Evolutionary conservation across 805 yeast genomes (phyloP).

Genomic region (Schwanniomyces pseudopolymorphus): DNA sequence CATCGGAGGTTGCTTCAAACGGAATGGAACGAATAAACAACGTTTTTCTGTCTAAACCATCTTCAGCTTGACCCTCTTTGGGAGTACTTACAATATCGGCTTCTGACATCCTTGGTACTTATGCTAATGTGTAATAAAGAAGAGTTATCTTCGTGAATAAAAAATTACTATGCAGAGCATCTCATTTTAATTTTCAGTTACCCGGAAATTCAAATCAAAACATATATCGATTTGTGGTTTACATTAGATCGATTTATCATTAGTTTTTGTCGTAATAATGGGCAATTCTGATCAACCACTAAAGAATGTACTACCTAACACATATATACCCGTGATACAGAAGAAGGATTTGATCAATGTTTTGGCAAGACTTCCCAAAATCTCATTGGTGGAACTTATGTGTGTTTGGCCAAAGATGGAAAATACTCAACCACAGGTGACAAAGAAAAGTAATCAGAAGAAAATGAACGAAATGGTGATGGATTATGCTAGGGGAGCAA

Average conservation of each 20-base stretch:
- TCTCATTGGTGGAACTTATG: slow-evolving; percentile 30
- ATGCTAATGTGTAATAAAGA: neutral
- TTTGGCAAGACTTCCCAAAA: slow-evolving; percentile 29
- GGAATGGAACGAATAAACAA: slow-evolving; percentile 88
- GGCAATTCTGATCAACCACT: neutral
- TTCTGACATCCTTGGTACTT: neutral
- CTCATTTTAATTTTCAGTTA: neutral
- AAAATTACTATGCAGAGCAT: slow-evolving; percentile 2
- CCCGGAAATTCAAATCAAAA: slow-evolving; percentile 1
- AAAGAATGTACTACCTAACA: slow-evolving; percentile 35
- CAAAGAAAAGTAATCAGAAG: slow-evolving; percentile 16
- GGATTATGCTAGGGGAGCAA: slow-evolving; percentile 12
- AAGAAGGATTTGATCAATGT: slow-evolving; percentile 17
- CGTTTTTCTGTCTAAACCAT: slow-evolving; percentile 55
- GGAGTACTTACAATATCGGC: neutral
- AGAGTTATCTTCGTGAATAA: neutral
- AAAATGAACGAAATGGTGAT: slow-evolving; percentile 19
- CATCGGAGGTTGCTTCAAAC: slow-evolving; percentile 73
- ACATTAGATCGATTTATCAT: neutral
- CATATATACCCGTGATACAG: slow-evolving; percentile 34
- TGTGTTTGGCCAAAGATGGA: slow-evolving; percentile 35
- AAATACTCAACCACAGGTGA: slow-evolving; percentile 25
- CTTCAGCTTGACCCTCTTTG: slow-evolving; percentile 14
- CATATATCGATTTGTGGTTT: neutral
- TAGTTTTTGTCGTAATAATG: neutral